Percentiles rank a stretch among this genome's conserved stretches.
Conservation (phyloP, 352 stramenopile species). For the Phytophthora pistaciae region DNA sequence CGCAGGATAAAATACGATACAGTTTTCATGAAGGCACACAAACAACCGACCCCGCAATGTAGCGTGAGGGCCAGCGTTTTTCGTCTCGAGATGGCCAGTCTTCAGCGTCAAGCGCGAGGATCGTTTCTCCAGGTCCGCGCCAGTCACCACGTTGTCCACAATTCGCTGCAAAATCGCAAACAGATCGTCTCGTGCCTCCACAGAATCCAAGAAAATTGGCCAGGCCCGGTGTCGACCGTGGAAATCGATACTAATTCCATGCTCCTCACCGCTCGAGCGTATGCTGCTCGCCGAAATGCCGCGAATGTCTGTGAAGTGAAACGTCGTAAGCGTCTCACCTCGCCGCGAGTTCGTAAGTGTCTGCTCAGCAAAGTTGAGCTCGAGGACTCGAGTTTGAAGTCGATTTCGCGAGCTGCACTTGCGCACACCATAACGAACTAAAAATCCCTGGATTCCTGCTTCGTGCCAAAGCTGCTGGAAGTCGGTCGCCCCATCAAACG, state of each 20-base stretch:
- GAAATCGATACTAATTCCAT: slow-evolving; percentile 79
- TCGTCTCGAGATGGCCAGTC: slow-evolving; percentile 71
- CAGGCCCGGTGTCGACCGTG: slow-evolving; percentile 71
- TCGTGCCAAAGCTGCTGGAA: slow-evolving; percentile 85
- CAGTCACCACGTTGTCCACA: slow-evolving; percentile 65
- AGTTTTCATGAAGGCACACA: slow-evolving; percentile 84
- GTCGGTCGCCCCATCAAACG: slow-evolving; percentile 74
- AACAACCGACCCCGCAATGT: slow-evolving; percentile 82
- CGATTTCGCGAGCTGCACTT: slow-evolving; percentile 84
- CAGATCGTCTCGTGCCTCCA: slow-evolving; percentile 77
- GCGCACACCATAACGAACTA: slow-evolving; percentile 85
- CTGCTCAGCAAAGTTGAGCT: slow-evolving; percentile 90
- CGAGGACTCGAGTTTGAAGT: slow-evolving; percentile 85
- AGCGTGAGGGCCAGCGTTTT: slow-evolving; percentile 80
- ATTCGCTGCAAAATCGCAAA: slow-evolving; percentile 79
- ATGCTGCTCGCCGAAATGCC: slow-evolving; percentile 52
- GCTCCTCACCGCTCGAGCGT: slow-evolving; percentile 59
- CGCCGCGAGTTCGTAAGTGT: slow-evolving; percentile 83
- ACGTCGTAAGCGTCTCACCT: slow-evolving; percentile 79
- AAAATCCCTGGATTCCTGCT: slow-evolving; percentile 79
- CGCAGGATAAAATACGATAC: slow-evolving; percentile 82
- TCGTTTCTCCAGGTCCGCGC: slow-evolving; percentile 74
- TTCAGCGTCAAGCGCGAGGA: slow-evolving; percentile 82
- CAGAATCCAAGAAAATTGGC: slow-evolving; percentile 83
- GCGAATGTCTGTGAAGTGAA: slow-evolving; percentile 78